Evolutionary conservation across 1,284 basidiomycete genomes (phyloP).

Genomic region (Amylostereum chailletii): DNA sequence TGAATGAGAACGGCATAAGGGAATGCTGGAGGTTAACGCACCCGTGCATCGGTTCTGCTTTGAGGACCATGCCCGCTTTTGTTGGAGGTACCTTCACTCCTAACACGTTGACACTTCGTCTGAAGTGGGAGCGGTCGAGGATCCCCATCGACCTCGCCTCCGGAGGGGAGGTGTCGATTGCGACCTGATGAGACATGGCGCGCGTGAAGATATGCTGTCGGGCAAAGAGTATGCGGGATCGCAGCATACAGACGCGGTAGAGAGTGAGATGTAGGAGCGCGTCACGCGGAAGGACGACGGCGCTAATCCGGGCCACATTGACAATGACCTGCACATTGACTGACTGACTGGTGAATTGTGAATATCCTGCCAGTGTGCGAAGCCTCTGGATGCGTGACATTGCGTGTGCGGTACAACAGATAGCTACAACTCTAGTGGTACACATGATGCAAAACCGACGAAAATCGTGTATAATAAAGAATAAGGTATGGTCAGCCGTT

Average conservation of each 20-base stretch:
- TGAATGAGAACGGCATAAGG: constrained; percentile 17
- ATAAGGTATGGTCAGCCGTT: too few species aligned
- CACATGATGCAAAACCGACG: too few species aligned
- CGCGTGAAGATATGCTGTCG: background rate
- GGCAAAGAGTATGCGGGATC: background rate
- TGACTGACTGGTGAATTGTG: too few species aligned
- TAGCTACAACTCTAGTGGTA: too few species aligned
- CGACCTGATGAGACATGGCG: constrained; percentile 15
- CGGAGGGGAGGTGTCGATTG: constrained; percentile 51
- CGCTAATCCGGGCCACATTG: too few species aligned
- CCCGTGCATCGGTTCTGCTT: constrained; percentile 48
- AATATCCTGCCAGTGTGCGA: too few species aligned
- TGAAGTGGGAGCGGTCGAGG: constrained; percentile 61
- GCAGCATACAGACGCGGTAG: background rate
- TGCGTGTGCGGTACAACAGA: too few species aligned
- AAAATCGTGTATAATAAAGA: too few species aligned
- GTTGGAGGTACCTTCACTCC: constrained; percentile 55
- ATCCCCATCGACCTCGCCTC: constrained; percentile 32
- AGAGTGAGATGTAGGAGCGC: too few species aligned
- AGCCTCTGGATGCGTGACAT: too few species aligned
- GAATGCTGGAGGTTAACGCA: constrained; percentile 23
- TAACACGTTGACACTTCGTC: constrained; percentile 54
- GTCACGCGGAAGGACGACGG: too few species aligned
- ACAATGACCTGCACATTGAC: too few species aligned
- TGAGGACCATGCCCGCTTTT: constrained; percentile 48